phyloP scores from a whole-genome alignment of 352 stramenopile genomes.

The Blastocystis sp. region DNA sequence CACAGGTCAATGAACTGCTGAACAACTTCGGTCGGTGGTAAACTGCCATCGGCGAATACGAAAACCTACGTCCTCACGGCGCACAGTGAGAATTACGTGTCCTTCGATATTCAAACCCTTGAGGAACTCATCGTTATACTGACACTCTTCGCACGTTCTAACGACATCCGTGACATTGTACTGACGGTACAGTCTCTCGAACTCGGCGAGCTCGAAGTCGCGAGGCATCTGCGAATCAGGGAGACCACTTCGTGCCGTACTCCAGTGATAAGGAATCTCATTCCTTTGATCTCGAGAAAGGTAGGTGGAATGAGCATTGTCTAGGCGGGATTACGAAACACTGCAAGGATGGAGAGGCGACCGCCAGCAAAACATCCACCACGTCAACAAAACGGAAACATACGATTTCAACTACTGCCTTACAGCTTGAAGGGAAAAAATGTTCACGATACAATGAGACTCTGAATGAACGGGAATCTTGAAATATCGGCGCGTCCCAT shows the following conservation, averaged over 20 bases:
- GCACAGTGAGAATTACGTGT: slow-evolving; percentile 43
- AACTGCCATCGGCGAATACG: slow-evolving; percentile 67
- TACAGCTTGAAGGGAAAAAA: background rate
- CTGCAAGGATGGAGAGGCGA: too few relatives aligned
- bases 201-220: slow-evolving; percentile 72
- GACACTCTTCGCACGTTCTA: slow-evolving; percentile 71
- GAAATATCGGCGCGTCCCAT: background rate
- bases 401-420: background rate
- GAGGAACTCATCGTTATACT: slow-evolving; percentile 66
- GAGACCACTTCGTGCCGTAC: background rate
- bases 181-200: slow-evolving; percentile 54
- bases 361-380: background rate
- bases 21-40: slow-evolving; percentile 64
- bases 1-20: slow-evolving; percentile 62
- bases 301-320: slow-evolving; percentile 68
- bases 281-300: slow-evolving; percentile 71
- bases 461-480: background rate
- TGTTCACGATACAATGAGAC: background rate
- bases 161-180: slow-evolving; percentile 74
- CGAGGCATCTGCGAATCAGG: slow-evolving; percentile 57
- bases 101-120: slow-evolving; percentile 60
- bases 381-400: background rate
- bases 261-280: slow-evolving; percentile 74
- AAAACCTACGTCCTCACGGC: slow-evolving; percentile 4
- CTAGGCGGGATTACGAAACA: background rate